phyloP scores from a whole-genome alignment of 108 stramenopile species.

The Pseudonitzschia pungens region DNA sequence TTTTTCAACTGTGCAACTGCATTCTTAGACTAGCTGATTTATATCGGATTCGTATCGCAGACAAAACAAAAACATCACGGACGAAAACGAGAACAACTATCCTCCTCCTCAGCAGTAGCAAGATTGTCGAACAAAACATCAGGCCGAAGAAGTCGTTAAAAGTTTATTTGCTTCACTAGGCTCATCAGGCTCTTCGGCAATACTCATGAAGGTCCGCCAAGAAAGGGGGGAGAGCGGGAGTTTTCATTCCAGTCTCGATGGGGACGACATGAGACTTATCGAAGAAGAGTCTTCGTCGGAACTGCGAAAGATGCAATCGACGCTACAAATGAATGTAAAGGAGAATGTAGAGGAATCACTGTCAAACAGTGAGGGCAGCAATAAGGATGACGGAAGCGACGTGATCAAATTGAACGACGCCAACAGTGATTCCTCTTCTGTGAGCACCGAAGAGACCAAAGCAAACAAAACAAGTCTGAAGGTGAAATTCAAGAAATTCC shows the following conservation, averaged over 20 bases:
- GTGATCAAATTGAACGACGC: background rate
- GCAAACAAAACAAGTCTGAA: background rate
- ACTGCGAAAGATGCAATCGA: background rate
- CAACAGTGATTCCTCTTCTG: background rate
- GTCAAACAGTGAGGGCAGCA: background rate
- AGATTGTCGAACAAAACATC: no score
- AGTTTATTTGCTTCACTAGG: background rate
- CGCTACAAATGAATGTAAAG: background rate
- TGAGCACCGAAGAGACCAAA: background rate
- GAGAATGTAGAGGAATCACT: background rate
- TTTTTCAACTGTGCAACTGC: no score
- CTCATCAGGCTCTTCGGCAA: background rate
- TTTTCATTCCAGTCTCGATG: background rate
- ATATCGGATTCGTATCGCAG: no score
- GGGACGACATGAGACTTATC: background rate
- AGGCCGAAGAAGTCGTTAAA: background rate
- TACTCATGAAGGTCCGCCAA: background rate
- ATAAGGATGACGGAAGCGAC: background rate
- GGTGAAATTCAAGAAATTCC: constrained; percentile 29
- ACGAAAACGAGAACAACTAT: no score
- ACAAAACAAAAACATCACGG: no score
- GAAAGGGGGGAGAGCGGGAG: background rate
- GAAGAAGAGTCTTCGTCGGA: background rate
- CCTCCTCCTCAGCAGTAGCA: no score
- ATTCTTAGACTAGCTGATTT: no score